Evolutionary conservation across 208 protist species (phyloP).

Genomic region (Trypanosoma scelopori): DNA sequence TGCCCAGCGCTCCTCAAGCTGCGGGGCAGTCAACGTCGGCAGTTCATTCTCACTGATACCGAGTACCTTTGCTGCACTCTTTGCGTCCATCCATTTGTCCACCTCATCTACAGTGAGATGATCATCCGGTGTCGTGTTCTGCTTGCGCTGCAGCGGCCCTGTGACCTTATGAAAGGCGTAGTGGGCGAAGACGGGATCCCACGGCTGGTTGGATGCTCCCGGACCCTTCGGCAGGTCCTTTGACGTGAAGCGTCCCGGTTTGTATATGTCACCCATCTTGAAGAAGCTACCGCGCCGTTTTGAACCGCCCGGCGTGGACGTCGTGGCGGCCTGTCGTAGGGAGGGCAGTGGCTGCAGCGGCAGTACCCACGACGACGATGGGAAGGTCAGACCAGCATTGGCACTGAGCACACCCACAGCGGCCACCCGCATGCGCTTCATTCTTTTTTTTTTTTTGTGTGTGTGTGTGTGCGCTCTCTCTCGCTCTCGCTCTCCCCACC

Average conservation of each 20-base stretch:
- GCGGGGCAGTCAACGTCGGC: slow-evolving; percentile 40
- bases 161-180: slow-evolving; percentile 33
- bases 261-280: slow-evolving; percentile 28
- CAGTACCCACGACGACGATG: not conserved
- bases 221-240: slow-evolving; percentile 38
- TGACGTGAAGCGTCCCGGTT: slow-evolving; percentile 29
- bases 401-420: not conserved
- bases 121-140: slow-evolving; percentile 55
- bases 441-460: not conserved
- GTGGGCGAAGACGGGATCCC: slow-evolving; percentile 39
- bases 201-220: slow-evolving; percentile 32
- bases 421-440: not conserved
- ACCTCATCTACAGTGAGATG: slow-evolving; percentile 73
- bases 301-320: slow-evolving; percentile 27
- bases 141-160: slow-evolving; percentile 65
- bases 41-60: slow-evolving; percentile 77
- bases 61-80: slow-evolving; percentile 73
- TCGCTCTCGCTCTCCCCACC: not conserved
- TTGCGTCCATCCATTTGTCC: slow-evolving; percentile 83
- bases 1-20: slow-evolving; percentile 59
- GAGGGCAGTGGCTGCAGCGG: no score
- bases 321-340: slow-evolving; percentile 27
- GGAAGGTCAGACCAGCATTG: not conserved
- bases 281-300: slow-evolving; percentile 31
- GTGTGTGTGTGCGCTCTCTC: no score